phyloP scores from a whole-genome alignment of 2,329 filamentous ascomycete genomes.

The Trichoderma gracile region DNA sequence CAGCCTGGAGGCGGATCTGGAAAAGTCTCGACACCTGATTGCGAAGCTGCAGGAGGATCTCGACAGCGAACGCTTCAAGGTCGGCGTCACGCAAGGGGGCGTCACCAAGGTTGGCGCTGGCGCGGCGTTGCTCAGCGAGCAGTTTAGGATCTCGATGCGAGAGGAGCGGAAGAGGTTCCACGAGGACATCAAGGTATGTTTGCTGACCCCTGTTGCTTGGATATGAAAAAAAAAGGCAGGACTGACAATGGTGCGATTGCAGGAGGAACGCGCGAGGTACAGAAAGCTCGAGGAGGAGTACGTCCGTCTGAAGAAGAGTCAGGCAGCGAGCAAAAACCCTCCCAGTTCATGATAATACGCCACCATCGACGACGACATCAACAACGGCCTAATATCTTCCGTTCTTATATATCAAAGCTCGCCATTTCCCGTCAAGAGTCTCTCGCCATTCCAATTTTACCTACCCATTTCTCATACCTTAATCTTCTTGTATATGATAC shows the following conservation, averaged over 20 bases:
- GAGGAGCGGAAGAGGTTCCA: constrained; percentile 60
- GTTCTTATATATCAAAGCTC: too few species aligned
- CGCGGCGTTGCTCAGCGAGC: constrained; percentile 56
- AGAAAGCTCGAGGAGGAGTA: constrained; percentile 56
- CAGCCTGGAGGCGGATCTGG: constrained; percentile 46
- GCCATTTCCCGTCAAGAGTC: constrained; percentile 8
- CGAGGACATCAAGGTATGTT: constrained; percentile 53
- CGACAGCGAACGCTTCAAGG: constrained; percentile 52
- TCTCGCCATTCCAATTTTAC: constrained; percentile 10
- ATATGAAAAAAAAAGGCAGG: neutral
- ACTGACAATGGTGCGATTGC: constrained; percentile 27
- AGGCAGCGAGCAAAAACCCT: constrained; percentile 47
- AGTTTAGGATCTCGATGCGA: constrained; percentile 57
- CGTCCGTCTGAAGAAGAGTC: constrained; percentile 44
- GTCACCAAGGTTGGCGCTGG: constrained; percentile 44
- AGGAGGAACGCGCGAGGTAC: constrained; percentile 53
- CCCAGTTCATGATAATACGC: constrained; percentile 41
- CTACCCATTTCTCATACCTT: neutral
- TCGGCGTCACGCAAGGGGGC: constrained; percentile 38
- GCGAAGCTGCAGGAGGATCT: constrained; percentile 52
- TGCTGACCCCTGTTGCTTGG: neutral
- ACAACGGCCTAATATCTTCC: neutral
- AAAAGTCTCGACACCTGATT: constrained; percentile 41
- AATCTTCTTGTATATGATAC: constrained; percentile 25
- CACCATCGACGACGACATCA: neutral